Base-by-base conservation (phyloP, 2,329 filamentous ascomycete genomes). In the Amauroascus verrucosus region DNA sequence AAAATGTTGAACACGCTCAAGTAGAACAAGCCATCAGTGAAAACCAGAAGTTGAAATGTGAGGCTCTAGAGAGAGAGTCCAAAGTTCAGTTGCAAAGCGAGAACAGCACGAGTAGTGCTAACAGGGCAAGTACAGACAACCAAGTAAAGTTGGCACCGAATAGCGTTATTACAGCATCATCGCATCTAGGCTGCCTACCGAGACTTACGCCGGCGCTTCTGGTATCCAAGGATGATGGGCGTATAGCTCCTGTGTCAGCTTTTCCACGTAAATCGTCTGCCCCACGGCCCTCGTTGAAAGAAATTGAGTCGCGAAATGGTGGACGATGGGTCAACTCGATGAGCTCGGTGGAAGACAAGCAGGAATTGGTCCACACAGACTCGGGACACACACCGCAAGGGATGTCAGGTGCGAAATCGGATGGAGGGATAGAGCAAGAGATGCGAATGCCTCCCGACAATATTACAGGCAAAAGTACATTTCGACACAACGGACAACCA, bases 1-100 rank as follows among this genome's bases (percentile, higher is more conserved):
- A 69, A 24, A 75, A 78, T 35, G 61, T 78, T 24, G 72, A 77
- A 59, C 60, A 63, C 8, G 70, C 72, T 24, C 68, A 69, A 45
- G 68, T 67, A 2, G 68, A 75, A 54, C 68, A 67, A 50, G 62
- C 62, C 7, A 57, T 61, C n/a, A 63, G 64, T 60, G 69, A 66
- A 51, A 63, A 68, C 58, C 68, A 67, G 51, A 58, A 59, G 52
- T 54, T 26, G 50, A 57, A 43, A 45, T 43, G 16, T 16, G 22
- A 1, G 2, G 22, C 32, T 33, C 22, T 24, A 11, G 45, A 54
- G 43, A 47, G 62, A 38, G 60, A 59, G 44, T 58, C 8, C 54
- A 53, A 13, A 48, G 48, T 8, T 43, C 40, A 43, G 6, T 6
- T 43, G 9, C 9, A 43, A 24, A 24, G 22, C 11, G 6, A 43